Conservation (phyloP, 2,329 filamentous ascomycete species). For the Nigrospora osmanthi region DNA sequence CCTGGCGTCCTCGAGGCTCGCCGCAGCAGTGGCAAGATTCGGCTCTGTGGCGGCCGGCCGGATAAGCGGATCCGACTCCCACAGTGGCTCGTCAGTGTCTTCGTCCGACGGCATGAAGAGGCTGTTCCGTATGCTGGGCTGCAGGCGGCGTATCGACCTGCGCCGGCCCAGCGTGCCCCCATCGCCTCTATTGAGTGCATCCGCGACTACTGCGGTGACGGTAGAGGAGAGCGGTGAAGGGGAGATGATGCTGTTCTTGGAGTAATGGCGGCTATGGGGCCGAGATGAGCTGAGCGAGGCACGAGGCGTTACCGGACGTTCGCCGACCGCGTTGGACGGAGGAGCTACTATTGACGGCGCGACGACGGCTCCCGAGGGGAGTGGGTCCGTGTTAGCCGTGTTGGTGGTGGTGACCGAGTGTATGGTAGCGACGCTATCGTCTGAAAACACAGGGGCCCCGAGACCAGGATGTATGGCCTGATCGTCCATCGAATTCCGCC, state of each 20-base stretch:
- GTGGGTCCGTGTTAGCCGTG: conserved; percentile 18
- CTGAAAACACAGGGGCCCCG: conserved; percentile 18
- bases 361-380: conserved; percentile 9
- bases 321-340: conserved; percentile 12
- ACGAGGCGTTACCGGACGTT: conserved; percentile 21
- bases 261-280: conserved; percentile 28
- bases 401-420: conserved; percentile 17
- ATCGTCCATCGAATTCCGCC: conserved; percentile 29
- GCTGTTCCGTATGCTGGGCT: conserved; percentile 44
- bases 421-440: conserved; percentile 21
- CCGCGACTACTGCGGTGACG: conserved; percentile 49
- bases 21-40: conserved; percentile 1
- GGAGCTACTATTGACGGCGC: conserved; percentile 9
- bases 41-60: conserved; percentile 8
- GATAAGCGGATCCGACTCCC: conserved; percentile 13
- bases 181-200: conserved; percentile 41
- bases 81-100: conserved; percentile 18
- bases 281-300: conserved; percentile 21
- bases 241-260: conserved; percentile 42
- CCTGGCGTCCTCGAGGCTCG: conserved; percentile 10
- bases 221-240: conserved; percentile 54
- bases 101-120: conserved; percentile 43
- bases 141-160: conserved; percentile 37
- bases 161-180: conserved; percentile 29
- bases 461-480: conserved; percentile 21